Evolutionary conservation across 106 monocot genomes (phyloP), one percentile per base, ranked within the genome.

Genomic region (Hemerocallis citrina): DNA sequence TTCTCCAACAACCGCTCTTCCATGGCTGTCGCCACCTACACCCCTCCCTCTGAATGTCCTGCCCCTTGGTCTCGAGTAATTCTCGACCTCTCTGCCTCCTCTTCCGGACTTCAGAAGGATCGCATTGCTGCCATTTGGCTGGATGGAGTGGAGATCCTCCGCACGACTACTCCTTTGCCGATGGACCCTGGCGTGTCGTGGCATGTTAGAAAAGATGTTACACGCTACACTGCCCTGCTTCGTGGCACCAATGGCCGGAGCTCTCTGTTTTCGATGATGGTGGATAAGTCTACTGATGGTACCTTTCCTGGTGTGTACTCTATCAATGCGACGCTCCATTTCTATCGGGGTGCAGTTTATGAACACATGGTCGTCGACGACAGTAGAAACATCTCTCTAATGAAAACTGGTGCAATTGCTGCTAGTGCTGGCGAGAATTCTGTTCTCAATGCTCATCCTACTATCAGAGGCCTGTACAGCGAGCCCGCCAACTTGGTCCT

Each of bases 51-150:
- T 14, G 57, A 50, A 15, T 74, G 74, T 64, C 62, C 51, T 28
- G 43, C 51, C 27, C 67, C 61, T 0, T 81, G 75, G 75, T 72
- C 68, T 45, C 68, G 63, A 8, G 72, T 75, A 34, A 43, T 81
- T 32, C 71, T 81, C 24, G 72, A 75, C 24, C 63, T 81, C 75
- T 75, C 81, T 59, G 81, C 45, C 29, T 27, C 68, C 21, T 42
- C 66, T 52, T 68, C 62, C 52, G 68, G 63, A 42, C 48, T 64
- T 16, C 76, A 68, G 54, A 63, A 47, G 34, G 76, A 72, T 68
- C 76, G 76, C 59, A 72, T 74, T 37, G 83, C 77, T 36, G 77
- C 83, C 28, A 57, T 83, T 15, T 83, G 83, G 83, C 16, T 83
- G 43, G 65, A 71, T 17, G 74, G 74, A 42, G 77, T 62, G 15